Evolutionary conservation across 2,329 filamentous ascomycete species (phyloP).

Genomic region (Phyllosticta citrichinensis): DNA sequence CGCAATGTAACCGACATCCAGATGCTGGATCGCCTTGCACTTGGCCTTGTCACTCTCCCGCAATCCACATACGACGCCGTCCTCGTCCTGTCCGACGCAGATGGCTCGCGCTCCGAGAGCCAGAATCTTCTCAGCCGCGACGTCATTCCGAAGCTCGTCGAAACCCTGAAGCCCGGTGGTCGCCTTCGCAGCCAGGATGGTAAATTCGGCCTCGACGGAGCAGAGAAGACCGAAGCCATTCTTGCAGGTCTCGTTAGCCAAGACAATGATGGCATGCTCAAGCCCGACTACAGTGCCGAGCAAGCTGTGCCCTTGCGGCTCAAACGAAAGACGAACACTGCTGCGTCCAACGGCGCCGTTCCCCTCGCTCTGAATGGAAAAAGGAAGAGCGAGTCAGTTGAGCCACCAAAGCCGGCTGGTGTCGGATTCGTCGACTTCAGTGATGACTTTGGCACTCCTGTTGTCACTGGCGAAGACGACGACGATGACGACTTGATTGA

Average conservation of each 20-base stretch:
- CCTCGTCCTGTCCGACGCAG: constrained; percentile 70
- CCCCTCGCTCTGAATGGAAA: constrained; percentile 29
- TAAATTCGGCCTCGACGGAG: constrained; percentile 37
- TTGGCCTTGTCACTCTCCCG: constrained; percentile 70
- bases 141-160: constrained; percentile 59
- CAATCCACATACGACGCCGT: constrained; percentile 71
- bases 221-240: constrained; percentile 67
- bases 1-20: constrained; percentile 76
- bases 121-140: constrained; percentile 54
- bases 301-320: constrained; percentile 55
- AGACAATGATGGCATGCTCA: constrained; percentile 56
- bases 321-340: constrained; percentile 45
- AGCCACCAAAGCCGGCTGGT: constrained; percentile 39
- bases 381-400: constrained; percentile 27
- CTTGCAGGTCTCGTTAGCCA: constrained; percentile 63
- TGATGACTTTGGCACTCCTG: constrained; percentile 49
- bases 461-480: constrained; percentile 41
- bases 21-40: constrained; percentile 89
- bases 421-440: constrained; percentile 61
- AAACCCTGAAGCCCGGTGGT: constrained; percentile 60
- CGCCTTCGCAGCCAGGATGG: constrained; percentile 61
- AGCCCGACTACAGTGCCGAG: constrained; percentile 53
- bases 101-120: constrained; percentile 56
- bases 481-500: constrained; percentile 78
- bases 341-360: constrained; percentile 25